phyloP scores from a whole-genome alignment of 2,329 filamentous ascomycete species.

The Pseudogymnoascus sp. region DNA sequence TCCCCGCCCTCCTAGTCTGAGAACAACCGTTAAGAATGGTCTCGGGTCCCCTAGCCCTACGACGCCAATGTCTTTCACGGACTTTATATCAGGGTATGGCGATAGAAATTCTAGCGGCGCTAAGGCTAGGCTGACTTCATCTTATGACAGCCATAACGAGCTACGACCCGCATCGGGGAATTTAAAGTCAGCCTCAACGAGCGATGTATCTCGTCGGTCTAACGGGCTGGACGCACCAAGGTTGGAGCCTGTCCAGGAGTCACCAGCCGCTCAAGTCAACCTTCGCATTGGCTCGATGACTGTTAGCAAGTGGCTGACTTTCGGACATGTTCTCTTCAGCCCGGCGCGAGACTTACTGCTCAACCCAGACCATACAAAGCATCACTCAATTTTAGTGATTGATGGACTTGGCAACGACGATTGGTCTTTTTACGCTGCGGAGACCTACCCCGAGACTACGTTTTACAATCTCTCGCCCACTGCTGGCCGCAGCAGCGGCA shows the following conservation, averaged over 20 bases:
- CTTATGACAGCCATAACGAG: slow-evolving; percentile 27
- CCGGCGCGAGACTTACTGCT: slow-evolving; percentile 57
- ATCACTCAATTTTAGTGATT: slow-evolving; percentile 61
- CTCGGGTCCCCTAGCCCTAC: slow-evolving; percentile 37
- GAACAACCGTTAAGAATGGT: slow-evolving; percentile 41
- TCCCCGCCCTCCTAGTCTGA: slow-evolving; percentile 40
- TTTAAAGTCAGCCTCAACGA: slow-evolving; percentile 19
- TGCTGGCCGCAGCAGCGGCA: slow-evolving; percentile 38
- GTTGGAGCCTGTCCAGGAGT: slow-evolving; percentile 26
- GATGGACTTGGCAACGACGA: slow-evolving; percentile 82
- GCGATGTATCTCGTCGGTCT: slow-evolving; percentile 18
- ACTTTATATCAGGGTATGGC: slow-evolving; percentile 35
- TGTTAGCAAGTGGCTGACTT: slow-evolving; percentile 80
- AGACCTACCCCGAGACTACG: slow-evolving; percentile 65
- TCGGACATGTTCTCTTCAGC: slow-evolving; percentile 75
- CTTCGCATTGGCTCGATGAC: slow-evolving; percentile 73
- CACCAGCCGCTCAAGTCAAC: slow-evolving; percentile 62
- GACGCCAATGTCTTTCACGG: slow-evolving; percentile 36
- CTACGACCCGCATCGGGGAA: slow-evolving; percentile 22
- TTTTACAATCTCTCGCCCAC: slow-evolving; percentile 66
- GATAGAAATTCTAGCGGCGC: slow-evolving; percentile 29
- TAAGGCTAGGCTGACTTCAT: slow-evolving; percentile 24
- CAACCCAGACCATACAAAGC: slow-evolving; percentile 36
- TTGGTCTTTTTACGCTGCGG: slow-evolving; percentile 78
- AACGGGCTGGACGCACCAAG: slow-evolving; percentile 14